Conservation (phyloP, 768 basidiomycete genomes). For the Lactarius quietus region DNA sequence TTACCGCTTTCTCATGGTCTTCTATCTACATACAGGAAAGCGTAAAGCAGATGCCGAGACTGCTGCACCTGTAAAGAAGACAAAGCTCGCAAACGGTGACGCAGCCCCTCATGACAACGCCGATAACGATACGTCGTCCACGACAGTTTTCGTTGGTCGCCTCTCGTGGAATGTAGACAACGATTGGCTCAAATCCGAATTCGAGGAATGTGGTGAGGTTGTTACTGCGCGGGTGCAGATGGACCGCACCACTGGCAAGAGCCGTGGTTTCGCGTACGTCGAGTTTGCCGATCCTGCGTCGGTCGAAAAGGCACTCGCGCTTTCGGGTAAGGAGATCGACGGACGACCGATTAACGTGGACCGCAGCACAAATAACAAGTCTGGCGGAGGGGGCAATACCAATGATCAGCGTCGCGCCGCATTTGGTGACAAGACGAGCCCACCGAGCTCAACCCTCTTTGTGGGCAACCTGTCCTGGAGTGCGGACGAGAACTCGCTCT, state of each 20-base stretch:
- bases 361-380: constrained; percentile 54
- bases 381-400: constrained; percentile 31
- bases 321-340: constrained; percentile 89
- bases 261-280: constrained; percentile 83
- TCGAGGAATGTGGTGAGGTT: constrained; percentile 85
- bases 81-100: constrained; percentile 63
- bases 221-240: constrained; percentile 84
- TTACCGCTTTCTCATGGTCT: constrained; percentile 9
- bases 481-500: constrained; percentile 77
- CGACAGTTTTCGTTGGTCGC: constrained; percentile 85
- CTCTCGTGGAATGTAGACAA: constrained; percentile 97
- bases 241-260: constrained; percentile 77
- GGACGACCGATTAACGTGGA: constrained; percentile 87
- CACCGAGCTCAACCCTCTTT: constrained; percentile 76
- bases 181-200: constrained; percentile 90
- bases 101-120: constrained; percentile 39
- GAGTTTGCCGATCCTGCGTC: constrained; percentile 67
- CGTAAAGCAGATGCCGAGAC: constrained; percentile 73
- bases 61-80: constrained; percentile 71
- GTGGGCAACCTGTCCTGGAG: constrained; percentile 87
- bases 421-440: constrained; percentile 67
- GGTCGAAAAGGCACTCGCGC: constrained; percentile 73
- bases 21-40: constrained; percentile 46
- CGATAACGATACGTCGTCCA: constrained; percentile 44
- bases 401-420: constrained; percentile 69